A percentile compares a stretch with the other conserved stretches of the same genome.
Evolutionary conservation across 2,329 filamentous ascomycete species (phyloP).

Genomic region (Colletotrichum scovillei): DNA sequence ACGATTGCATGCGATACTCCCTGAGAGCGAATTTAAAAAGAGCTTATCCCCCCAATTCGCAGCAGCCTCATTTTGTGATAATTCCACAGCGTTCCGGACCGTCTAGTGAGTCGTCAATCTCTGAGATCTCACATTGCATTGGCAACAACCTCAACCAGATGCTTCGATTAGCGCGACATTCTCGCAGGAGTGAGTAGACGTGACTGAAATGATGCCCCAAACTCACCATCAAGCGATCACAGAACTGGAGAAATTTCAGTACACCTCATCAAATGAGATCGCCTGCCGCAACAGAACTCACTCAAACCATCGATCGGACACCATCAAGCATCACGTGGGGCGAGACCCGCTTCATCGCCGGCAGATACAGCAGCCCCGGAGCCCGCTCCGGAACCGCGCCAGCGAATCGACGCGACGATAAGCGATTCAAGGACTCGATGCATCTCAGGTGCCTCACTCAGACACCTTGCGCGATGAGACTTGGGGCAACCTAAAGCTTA

Average conservation of each 20-base stretch:
- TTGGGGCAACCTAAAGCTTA: not conserved
- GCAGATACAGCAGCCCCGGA: not conserved
- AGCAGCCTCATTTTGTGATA: not conserved
- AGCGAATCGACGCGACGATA: not conserved
- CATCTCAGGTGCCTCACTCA: not conserved
- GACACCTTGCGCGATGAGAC: not conserved
- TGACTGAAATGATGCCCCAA: not conserved
- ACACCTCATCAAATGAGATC: not conserved
- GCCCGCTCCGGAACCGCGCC: not conserved
- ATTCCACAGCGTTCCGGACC: not conserved
- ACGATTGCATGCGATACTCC: conserved; percentile 28
- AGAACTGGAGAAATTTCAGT: not conserved
- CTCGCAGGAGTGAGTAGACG: not conserved
- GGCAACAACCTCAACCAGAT: not conserved
- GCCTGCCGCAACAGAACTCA: not conserved
- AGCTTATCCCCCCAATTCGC: conserved; percentile 3
- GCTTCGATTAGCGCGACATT: not conserved
- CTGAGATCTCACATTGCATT: not conserved
- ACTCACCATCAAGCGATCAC: not conserved
- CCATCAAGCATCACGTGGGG: not conserved
- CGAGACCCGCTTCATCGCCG: not conserved
- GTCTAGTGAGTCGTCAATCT: not conserved
- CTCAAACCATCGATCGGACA: not conserved
- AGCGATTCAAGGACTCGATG: no score
- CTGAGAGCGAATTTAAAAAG: conserved; percentile 16